phyloP scores from a whole-genome alignment of 2,329 filamentous ascomycete species.

The Teratosphaeria gauchensis region DNA sequence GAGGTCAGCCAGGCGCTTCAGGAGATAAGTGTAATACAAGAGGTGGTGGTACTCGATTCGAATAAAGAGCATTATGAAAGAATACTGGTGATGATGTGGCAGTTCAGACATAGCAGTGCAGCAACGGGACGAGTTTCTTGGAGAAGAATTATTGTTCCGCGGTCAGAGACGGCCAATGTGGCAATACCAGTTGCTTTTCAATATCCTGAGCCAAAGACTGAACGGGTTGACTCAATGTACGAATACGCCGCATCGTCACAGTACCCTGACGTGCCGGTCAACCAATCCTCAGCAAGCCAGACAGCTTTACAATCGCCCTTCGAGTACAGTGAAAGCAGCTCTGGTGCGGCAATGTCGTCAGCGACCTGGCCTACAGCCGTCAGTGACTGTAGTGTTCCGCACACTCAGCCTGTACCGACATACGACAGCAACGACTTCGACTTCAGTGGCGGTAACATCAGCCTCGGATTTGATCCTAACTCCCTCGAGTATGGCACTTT shows the following conservation, averaged over 20 bases:
- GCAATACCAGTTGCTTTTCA: background rate
- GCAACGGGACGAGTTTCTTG: slow-evolving; percentile 19
- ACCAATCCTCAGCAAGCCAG: slow-evolving; percentile 1
- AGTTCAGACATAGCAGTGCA: slow-evolving; percentile 16
- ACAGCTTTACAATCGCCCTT: slow-evolving; percentile 22
- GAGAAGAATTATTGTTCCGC: slow-evolving; percentile 16
- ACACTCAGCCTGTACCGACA: slow-evolving; percentile 8
- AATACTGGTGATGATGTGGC: slow-evolving; percentile 22
- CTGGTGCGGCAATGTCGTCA: slow-evolving; percentile 18
- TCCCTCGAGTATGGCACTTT: slow-evolving; percentile 4
- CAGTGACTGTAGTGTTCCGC: slow-evolving; percentile 9
- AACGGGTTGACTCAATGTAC: slow-evolving; percentile 15
- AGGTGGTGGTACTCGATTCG: slow-evolving; percentile 29
- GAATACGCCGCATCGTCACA: slow-evolving; percentile 8
- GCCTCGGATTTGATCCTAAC: slow-evolving; percentile 28
- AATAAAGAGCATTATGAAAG: slow-evolving; percentile 17
- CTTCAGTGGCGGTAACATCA: slow-evolving; percentile 31
- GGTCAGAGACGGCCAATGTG: background rate
- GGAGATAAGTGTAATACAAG: slow-evolving; percentile 33
- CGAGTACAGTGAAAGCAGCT: slow-evolving; percentile 18
- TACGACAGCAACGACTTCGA: slow-evolving; percentile 29
- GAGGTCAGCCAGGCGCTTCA: slow-evolving; percentile 25
- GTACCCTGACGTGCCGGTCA: slow-evolving; percentile 6
- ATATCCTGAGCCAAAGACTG: slow-evolving; percentile 7
- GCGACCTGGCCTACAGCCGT: slow-evolving; percentile 17